phyloP scores from a whole-genome alignment of 352 stramenopile species.

The Phytophthora cajani region DNA sequence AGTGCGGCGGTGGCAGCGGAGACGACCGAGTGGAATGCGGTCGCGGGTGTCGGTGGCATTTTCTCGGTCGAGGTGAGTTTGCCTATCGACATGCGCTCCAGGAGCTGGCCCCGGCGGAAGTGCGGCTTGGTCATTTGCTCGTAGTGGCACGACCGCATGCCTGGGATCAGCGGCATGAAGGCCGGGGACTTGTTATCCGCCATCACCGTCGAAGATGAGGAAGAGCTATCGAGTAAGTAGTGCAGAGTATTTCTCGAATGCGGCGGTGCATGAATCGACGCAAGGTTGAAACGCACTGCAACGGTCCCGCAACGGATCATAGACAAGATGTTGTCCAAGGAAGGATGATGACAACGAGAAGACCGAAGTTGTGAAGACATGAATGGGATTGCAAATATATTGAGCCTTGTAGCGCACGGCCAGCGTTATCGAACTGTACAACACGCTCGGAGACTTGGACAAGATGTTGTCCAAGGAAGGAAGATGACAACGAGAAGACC shows the following conservation, averaged over 20 bases:
- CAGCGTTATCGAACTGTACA: constrained; percentile 39
- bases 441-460: constrained; percentile 13
- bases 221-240: neutral
- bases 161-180: constrained; percentile 58
- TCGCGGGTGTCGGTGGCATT: constrained; percentile 1
- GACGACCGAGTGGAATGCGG: constrained; percentile 12
- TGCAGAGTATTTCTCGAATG: constrained; percentile 21
- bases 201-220: constrained; percentile 18
- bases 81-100: constrained; percentile 70
- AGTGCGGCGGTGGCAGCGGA: constrained; percentile 28
- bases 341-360: neutral
- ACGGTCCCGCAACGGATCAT: constrained; percentile 26
- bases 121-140: constrained; percentile 49
- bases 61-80: constrained; percentile 40
- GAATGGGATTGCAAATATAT: constrained; percentile 48
- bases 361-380: constrained; percentile 10
- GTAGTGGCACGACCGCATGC: constrained; percentile 59
- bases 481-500: neutral
- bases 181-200: constrained; percentile 9
- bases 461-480: neutral
- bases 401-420: constrained; percentile 27
- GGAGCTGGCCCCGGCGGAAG: constrained; percentile 68
- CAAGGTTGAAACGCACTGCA: constrained; percentile 31
- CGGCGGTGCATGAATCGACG: neutral
- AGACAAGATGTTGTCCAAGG: neutral